These are phyloP conservation scores for Juncus effusus DNA, from an alignment of 176 grass and related monocot species.

Conservation along the genomic window DNA sequence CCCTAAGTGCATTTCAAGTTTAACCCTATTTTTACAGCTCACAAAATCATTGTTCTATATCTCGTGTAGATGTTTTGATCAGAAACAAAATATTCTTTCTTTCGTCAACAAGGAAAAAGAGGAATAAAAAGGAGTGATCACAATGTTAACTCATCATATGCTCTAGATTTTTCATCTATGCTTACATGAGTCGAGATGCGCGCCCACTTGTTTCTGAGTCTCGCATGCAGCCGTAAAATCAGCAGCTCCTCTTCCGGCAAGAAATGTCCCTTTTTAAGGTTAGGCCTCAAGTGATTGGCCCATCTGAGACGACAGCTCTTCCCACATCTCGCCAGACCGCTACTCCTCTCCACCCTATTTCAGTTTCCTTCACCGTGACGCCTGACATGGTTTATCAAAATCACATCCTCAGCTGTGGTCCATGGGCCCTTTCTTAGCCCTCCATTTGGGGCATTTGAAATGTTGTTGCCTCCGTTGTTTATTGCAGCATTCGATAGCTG, in stretches of 20 bases:
- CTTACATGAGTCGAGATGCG: slow-evolving; percentile 58
- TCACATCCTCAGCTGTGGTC: too few species aligned
- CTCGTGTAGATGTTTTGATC: too few species aligned
- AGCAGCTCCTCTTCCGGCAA: slow-evolving; percentile 62
- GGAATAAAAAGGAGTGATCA: background rate
- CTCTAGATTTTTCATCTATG: background rate
- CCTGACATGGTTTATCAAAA: too few species aligned
- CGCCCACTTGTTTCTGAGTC: slow-evolving; percentile 77
- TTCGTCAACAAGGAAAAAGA: slow-evolving; percentile 40
- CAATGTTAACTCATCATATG: background rate
- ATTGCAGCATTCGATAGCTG: slow-evolving; percentile 35
- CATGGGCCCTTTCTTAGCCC: too few species aligned
- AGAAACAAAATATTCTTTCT: slow-evolving; percentile 56
- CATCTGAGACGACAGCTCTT: slow-evolving; percentile 51
- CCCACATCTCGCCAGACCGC: background rate
- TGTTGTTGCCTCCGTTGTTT: too few species aligned
- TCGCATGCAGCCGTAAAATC: slow-evolving; percentile 78
- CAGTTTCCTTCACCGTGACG: slow-evolving; percentile 40
- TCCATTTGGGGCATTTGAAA: too few species aligned
- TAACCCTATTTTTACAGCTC: slow-evolving; percentile 90
- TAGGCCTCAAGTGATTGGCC: slow-evolving; percentile 88
- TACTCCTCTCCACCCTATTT: slow-evolving; percentile 74
- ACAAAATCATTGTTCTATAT: too few species aligned
- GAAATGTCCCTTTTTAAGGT: slow-evolving; percentile 92
- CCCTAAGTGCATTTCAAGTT: slow-evolving; percentile 22